Percentiles rank a stretch among this genome's conserved stretches.
Conservation (phyloP, 306 rosid genomes). For the Vicia faba region DNA sequence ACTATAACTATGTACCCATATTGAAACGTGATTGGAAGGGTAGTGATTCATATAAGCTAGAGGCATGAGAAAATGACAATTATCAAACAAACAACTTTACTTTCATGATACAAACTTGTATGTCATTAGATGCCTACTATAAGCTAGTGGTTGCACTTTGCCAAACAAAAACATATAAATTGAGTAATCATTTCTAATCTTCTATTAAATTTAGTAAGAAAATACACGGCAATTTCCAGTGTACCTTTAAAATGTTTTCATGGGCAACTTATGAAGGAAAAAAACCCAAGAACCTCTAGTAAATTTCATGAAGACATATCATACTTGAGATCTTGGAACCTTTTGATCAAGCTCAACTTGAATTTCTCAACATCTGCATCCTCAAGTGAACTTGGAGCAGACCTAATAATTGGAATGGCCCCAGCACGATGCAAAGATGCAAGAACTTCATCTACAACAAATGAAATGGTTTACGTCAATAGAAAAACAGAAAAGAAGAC, state of each 20-base stretch:
- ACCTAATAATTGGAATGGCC: slow-evolving; percentile 61
- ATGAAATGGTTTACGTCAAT: not conserved
- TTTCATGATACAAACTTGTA: too few species aligned
- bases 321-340: slow-evolving; percentile 71
- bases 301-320: slow-evolving; percentile 55
- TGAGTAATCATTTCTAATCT: not conserved
- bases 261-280: slow-evolving; percentile 4
- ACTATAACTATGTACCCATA: too few species aligned
- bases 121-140: too few species aligned
- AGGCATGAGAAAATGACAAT: too few species aligned
- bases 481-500: not conserved
- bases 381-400: slow-evolving; percentile 65
- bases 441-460: slow-evolving; percentile 63
- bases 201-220: slow-evolving; percentile 21
- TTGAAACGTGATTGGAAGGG: too few species aligned
- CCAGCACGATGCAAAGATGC: slow-evolving; percentile 77
- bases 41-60: too few species aligned
- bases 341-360: slow-evolving; percentile 65
- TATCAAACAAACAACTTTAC: too few species aligned
- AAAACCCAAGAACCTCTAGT: slow-evolving; percentile 12
- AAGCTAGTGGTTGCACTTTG: too few species aligned
- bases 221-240: slow-evolving; percentile 30
- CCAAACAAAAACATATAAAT: not conserved
- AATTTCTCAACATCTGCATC: slow-evolving; percentile 59
- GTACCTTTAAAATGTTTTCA: slow-evolving; percentile 4